Percentiles rank a stretch among this genome's conserved stretches.
These are phyloP conservation scores for Coemansia asiatica DNA, from an alignment of 192 early-diverging fungal genomes.

Conservation along the genomic window DNA sequence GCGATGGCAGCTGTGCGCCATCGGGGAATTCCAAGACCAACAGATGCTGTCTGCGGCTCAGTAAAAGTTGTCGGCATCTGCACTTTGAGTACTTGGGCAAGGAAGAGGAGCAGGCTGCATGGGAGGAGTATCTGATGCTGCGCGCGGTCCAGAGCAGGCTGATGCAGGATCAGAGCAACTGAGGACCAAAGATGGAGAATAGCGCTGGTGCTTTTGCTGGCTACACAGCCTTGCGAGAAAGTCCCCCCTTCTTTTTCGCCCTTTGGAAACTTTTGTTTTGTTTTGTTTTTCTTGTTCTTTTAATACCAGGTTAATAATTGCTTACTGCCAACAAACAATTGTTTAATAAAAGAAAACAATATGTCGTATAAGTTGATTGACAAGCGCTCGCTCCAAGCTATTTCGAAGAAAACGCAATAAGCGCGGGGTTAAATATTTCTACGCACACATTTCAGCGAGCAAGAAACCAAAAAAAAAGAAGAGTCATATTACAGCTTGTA, in stretches of 20 bases:
- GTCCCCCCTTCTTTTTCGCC: neutral
- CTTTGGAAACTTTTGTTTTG: neutral
- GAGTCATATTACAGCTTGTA: neutral
- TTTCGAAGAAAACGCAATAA: neutral
- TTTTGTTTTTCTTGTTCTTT: too few species aligned
- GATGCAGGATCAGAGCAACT: constrained; percentile 26
- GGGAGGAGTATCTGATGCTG: constrained; percentile 54
- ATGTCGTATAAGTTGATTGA: constrained; percentile 3
- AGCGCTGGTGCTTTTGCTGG: neutral
- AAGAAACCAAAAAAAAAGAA: neutral
- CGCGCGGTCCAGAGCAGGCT: constrained; percentile 38
- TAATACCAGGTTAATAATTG: too few species aligned
- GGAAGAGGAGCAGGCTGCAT: constrained; percentile 40
- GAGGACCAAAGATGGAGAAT: neutral
- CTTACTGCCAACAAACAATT: neutral
- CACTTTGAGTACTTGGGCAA: constrained; percentile 43
- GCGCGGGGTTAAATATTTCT: neutral
- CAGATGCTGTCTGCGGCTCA: constrained; percentile 8
- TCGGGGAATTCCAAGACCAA: neutral
- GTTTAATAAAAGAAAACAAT: neutral
- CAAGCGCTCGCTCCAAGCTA: neutral
- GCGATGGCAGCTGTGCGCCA: neutral
- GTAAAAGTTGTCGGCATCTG: constrained; percentile 2
- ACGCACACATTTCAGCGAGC: neutral
- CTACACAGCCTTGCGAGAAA: too few species aligned